Evolutionary conservation across 164 flowering plant genomes (phyloP).

Genomic region (Sedum album): DNA sequence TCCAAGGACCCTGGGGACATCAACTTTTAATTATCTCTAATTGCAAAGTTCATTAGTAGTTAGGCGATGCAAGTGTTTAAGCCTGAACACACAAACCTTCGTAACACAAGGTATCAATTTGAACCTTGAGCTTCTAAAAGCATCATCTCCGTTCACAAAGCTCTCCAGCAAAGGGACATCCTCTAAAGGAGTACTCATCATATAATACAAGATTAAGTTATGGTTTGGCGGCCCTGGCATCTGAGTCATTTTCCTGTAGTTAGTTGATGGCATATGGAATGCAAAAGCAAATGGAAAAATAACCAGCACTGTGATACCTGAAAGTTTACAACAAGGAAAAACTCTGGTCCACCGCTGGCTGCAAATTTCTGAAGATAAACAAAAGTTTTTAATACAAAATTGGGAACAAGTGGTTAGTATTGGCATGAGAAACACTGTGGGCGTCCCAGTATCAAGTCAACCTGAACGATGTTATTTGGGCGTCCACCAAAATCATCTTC

Average conservation of each 20-base stretch:
- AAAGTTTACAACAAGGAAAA: slow-evolving; percentile 77
- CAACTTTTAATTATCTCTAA: background rate
- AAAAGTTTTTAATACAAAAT: background rate
- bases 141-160: slow-evolving; percentile 53
- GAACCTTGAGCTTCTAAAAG: slow-evolving; percentile 46
- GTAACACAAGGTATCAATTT: slow-evolving; percentile 53
- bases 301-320: slow-evolving; percentile 37
- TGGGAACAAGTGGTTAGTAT: too few relatives aligned
- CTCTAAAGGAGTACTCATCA: slow-evolving; percentile 39
- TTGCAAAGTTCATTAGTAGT: background rate
- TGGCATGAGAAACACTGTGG: background rate
- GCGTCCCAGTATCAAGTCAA: slow-evolving; percentile 12
- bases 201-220: slow-evolving; percentile 38
- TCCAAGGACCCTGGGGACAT: slow-evolving; percentile 77
- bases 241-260: slow-evolving; percentile 20
- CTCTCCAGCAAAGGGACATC: slow-evolving; percentile 35
- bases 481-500: slow-evolving; percentile 85
- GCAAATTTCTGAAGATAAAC: slow-evolving; percentile 66
- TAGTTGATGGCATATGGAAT: background rate
- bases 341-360: slow-evolving; percentile 64
- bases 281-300: background rate
- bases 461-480: slow-evolving; percentile 76
- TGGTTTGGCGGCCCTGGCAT: slow-evolving; percentile 38
- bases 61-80: background rate
- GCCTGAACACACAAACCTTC: slow-evolving; percentile 24